phyloP scores from a whole-genome alignment of 805 yeast genomes.

The Torulaspora delbrueckii region DNA sequence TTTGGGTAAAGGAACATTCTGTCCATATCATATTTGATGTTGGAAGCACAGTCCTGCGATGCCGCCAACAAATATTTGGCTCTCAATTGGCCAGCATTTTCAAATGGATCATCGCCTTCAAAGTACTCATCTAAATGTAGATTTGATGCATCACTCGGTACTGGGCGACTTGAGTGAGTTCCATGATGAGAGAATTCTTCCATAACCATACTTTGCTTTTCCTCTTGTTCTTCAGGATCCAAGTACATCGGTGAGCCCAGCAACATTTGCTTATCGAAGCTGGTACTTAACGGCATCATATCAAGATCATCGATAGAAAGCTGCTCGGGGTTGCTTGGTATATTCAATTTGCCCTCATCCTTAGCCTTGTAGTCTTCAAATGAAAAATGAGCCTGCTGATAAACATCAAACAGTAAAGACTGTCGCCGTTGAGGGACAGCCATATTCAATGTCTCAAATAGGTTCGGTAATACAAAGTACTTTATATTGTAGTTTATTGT shows the following conservation, averaged over 20 bases:
- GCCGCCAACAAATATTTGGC: constrained; percentile 62
- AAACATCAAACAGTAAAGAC: constrained; percentile 19
- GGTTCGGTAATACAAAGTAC: neutral
- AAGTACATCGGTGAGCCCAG: constrained; percentile 33
- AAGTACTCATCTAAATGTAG: constrained; percentile 13
- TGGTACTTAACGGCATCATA: constrained; percentile 27
- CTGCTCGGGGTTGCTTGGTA: constrained; percentile 2
- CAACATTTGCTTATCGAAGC: constrained; percentile 33
- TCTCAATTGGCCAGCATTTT: constrained; percentile 44
- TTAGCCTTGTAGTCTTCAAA: neutral
- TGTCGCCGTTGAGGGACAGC: constrained; percentile 15
- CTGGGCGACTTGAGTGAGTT: constrained; percentile 11
- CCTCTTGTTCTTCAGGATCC: constrained; percentile 19
- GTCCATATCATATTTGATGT: constrained; percentile 61
- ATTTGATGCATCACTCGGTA: constrained; percentile 15
- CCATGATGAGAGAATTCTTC: constrained; percentile 7
- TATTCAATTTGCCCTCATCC: constrained; percentile 5
- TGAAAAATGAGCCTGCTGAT: constrained; percentile 10
- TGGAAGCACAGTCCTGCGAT: constrained; percentile 58
- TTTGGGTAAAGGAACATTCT: constrained; percentile 81
- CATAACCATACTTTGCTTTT: constrained; percentile 7
- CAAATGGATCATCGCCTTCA: constrained; percentile 17
- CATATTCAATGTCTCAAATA: neutral
- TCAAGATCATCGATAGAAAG: constrained; percentile 33
- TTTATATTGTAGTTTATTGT: no score